phyloP scores from a whole-genome alignment of 306 rosid species.

The Castanea sativa region DNA sequence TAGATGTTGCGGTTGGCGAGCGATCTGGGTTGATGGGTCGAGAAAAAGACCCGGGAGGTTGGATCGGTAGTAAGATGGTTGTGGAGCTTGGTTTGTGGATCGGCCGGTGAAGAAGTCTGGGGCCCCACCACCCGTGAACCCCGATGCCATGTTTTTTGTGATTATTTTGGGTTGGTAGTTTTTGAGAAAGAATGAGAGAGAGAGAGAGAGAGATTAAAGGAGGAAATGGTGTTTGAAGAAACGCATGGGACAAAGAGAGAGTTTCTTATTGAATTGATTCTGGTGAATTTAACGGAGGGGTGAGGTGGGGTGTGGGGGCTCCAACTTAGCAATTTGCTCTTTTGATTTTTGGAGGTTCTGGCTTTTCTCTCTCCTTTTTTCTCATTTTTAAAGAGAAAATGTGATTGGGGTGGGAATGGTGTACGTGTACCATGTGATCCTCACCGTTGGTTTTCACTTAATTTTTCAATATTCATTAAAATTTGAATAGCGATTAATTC shows the following conservation, averaged over 20 bases:
- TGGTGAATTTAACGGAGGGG: constrained; percentile 34
- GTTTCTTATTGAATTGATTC: constrained; percentile 42
- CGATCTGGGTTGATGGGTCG: constrained; percentile 69
- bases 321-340: constrained; percentile 1
- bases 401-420: constrained; percentile 20
- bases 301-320: constrained; percentile 11
- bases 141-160: constrained; percentile 59
- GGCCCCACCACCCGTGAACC: constrained; percentile 58
- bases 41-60: constrained; percentile 42
- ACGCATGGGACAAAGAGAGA: constrained; percentile 40
- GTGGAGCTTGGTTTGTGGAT: constrained; percentile 52
- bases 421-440: constrained; percentile 17
- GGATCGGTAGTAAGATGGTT: constrained; percentile 48
- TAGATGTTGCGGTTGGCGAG: constrained; percentile 20
- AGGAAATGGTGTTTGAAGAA: constrained; percentile 40
- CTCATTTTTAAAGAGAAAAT: not conserved
- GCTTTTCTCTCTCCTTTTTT: not conserved
- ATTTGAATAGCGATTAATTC: no score
- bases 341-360: not conserved
- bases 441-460: constrained; percentile 21
- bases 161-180: not conserved
- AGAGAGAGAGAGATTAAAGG: constrained; percentile 5
- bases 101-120: constrained; percentile 57
- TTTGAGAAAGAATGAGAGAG: not conserved
- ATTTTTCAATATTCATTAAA: no score